Evolutionary conservation across 140 eudicot species (phyloP), one percentile per base, ranked within the genome.

Genomic region (Flaveria floridana): DNA sequence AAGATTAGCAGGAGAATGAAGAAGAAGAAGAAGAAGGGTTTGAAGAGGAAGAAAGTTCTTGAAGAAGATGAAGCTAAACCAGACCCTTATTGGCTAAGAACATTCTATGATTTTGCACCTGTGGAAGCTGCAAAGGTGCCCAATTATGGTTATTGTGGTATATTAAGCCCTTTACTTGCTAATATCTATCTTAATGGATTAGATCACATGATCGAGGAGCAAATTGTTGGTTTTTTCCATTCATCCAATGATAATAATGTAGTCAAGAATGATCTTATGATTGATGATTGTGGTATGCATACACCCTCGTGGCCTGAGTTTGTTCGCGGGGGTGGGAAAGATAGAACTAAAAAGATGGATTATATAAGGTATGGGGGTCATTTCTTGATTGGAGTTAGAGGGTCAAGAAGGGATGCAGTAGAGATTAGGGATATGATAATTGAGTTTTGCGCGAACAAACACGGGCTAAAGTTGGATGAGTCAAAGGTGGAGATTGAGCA

Each of bases 271-370:
- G 73, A 77, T 71, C 59, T 84, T 13, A 68, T 53, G 2, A 52
- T 71, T 75, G 89, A 87, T 78, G 79, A 81, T 28, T 82, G 82
- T 70, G 68, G 74, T 18, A 6, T 6, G 18, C 82, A 78, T 79
- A 88, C 91, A 34, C 95, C 99, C 3, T 83, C 99, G 30, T 93
- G 99, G 99, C 99, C 99, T 2, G 99, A 93, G 80, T 93, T 93
- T 71, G 99, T 93, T 55, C 99, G 94, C 2, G 80, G 94, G 6
- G 86, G 94, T 64, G 97, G 91, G 70, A 86, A 85, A 68, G 90
- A 88, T 70, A 86, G 79, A 86, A 85, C 97, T 0, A 86, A 80
- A 81, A 93, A 86, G 72, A 88, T 93, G 85, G 97, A 93, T 81
- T 93, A 88, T 59, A 81, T 93, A 8, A 87, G 99, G 12, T 88